Evolutionary conservation across 495 filamentous ascomycete species (phyloP), one percentile per base, ranked within the genome.

Genomic region (Letharia columbiana): DNA sequence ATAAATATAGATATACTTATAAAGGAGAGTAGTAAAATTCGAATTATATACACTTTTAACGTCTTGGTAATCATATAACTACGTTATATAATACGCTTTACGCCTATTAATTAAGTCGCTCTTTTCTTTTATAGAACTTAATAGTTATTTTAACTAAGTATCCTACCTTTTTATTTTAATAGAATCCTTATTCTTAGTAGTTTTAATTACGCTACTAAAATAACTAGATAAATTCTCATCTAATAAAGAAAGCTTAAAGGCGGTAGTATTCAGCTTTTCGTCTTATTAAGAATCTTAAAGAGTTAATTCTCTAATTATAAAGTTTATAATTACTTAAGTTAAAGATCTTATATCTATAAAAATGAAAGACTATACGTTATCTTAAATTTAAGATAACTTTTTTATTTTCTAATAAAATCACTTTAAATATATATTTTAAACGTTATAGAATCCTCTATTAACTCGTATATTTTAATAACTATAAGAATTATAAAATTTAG

Each of bases 221-320:
- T 39, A 8, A 50, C 28, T 13, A 40, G 59, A 9, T n/a, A 40
- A 47, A 31, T 56, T 37, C 9, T 44, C 56, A 42, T 35, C n/a
- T 39, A 63, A 45, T 59, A 47, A 18, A 44, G 28, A 50, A 41
- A 62, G 23, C 13, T 49, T 61, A 33, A 60, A n/a, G 33, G 10
- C 28, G 45, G 7, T 61, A 61, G n/a, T n/a, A 62, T 7, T 23
- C 0, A 33, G 10, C 7, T 40, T 60, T 41, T 40, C 39, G 18
- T 33, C 56, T 35, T 44, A 31, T 67, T 67, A 67, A 57, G 11
- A 12, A n/a, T 45, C 4, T 58, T 28, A 63, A 62, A 42, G 17
- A 20, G 49, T 42, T 47, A 15, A 42, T 17, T 11, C 44, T 10
- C 17, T 66, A 54, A n/a, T 66, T 49, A 39, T 60, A 37, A 39